phyloP scores from a whole-genome alignment of 2,329 filamentous ascomycete species.

The Fusarium sp. region DNA sequence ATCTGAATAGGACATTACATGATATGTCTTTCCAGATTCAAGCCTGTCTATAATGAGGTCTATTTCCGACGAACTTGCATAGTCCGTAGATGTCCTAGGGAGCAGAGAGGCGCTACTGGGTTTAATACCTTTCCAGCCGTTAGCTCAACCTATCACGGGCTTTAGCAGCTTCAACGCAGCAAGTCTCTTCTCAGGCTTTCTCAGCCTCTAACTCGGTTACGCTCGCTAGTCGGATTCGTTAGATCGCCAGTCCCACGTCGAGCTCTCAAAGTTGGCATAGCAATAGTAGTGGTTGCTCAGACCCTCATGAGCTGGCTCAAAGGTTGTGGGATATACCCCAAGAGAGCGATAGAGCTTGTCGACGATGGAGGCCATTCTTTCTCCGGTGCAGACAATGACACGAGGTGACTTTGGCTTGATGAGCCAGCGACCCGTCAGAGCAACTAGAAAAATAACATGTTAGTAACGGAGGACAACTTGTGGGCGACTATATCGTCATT shows the following conservation, averaged over 20 bases:
- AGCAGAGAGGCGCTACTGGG: neutral
- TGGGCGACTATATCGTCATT: neutral
- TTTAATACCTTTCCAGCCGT: neutral
- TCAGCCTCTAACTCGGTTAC: neutral
- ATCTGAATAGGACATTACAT: constrained; percentile 2
- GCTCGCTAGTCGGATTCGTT: constrained; percentile 21
- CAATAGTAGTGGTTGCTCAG: constrained; percentile 84
- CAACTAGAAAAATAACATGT: constrained; percentile 58
- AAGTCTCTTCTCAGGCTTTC: neutral
- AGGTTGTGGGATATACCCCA: constrained; percentile 71
- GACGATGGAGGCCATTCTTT: constrained; percentile 74
- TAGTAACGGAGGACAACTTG: constrained; percentile 12
- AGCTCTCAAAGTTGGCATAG: constrained; percentile 79
- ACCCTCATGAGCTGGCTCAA: constrained; percentile 74
- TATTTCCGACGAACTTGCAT: neutral
- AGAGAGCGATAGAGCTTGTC: constrained; percentile 71
- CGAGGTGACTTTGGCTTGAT: constrained; percentile 55
- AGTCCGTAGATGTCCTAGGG: neutral
- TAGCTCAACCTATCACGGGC: neutral
- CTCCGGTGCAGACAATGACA: constrained; percentile 78
- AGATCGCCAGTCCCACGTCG: constrained; percentile 56
- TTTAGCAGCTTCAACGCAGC: neutral
- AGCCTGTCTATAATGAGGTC: neutral
- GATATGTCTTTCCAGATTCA: constrained; percentile 1
- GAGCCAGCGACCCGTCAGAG: constrained; percentile 79